Base-by-base conservation (phyloP, 2,329 filamentous ascomycete genomes). In the Plectosphaerella cucumerina region DNA sequence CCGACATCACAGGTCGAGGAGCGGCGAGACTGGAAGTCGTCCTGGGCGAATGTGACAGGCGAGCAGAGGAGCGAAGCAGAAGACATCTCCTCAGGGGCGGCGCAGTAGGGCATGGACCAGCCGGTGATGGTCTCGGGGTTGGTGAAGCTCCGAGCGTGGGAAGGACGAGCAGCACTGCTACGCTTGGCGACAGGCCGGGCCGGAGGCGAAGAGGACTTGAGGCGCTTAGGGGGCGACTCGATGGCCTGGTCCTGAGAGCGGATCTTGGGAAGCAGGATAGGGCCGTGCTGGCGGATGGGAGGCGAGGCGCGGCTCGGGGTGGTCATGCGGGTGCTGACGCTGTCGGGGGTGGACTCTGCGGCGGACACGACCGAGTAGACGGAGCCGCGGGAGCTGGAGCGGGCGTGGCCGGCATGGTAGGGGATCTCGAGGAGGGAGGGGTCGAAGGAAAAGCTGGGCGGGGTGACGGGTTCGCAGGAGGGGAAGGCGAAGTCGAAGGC, bases 211-310 rank as follows among this genome's bases (percentile, higher is more conserved):
- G 35, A n/a, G 65, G 80, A 74, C 75, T 82, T 67, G 69, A 79
- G 62, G 61, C 84, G 80, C 69, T 87, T 83, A 44, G 77, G 73
- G 17, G 69, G 63, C 26, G 67, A 65, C 48, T 85, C 82, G 55
- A 90, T 81, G 55, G 86, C 78, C 70, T 93, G 87, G 70, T 96
- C 90, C 70, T 94, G 90, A 39, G 82, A 82, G 54, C 90, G 82
- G 72, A 95, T 92, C 78, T 91, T 94, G 63, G 90, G 90, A 31
- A 96, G 77, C 53, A 96, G 75, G 46, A 90, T 75, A 48, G 90
- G 89, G 48, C 90, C 89, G 70, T 91, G 86, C 55, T 90, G 86
- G 54, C 85, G 81, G 59, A 92, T 81, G 53, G 89, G 88, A 33
- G 88, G 87, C 56, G 80, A 77, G 49, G 78, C 80, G 49, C 77